Conservation (phyloP, 768 basidiomycete genomes). For the Tulasnella sp. region DNA sequence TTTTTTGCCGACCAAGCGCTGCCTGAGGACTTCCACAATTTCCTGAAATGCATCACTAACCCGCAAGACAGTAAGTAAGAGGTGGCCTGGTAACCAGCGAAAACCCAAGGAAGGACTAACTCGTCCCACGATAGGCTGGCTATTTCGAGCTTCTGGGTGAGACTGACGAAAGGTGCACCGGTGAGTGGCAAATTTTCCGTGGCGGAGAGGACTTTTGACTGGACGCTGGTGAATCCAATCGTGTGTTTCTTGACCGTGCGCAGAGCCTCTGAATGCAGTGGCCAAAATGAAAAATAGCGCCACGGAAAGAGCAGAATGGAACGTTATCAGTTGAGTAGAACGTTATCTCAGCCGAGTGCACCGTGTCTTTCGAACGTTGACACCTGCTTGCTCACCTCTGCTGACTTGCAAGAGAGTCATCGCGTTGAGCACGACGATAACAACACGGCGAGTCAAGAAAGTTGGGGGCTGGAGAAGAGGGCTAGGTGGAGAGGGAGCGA, state of each 20-base stretch:
- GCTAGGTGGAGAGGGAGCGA: not conserved
- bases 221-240: slow-evolving; percentile 8
- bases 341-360: not conserved
- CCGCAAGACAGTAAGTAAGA: not conserved
- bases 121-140: slow-evolving; percentile 13
- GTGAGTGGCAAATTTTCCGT: not conserved
- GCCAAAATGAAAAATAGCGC: not conserved
- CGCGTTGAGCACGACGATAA: not conserved
- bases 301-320: not conserved
- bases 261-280: slow-evolving; percentile 1
- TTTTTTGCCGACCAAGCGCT: not conserved
- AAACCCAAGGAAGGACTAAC: not conserved
- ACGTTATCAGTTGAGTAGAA: not conserved
- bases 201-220: not conserved
- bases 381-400: not conserved
- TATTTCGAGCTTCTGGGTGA: not conserved
- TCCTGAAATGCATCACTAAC: slow-evolving; percentile 14
- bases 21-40: slow-evolving; percentile 10
- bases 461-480: not conserved
- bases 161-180: slow-evolving; percentile 8
- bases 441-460: not conserved
- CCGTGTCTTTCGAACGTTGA: not conserved
- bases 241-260: slow-evolving; percentile 12
- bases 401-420: not conserved
- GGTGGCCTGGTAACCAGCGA: too few relatives aligned